Evolutionary conservation across 257 asterid species (phyloP).

Genomic region (Lantana camara): DNA sequence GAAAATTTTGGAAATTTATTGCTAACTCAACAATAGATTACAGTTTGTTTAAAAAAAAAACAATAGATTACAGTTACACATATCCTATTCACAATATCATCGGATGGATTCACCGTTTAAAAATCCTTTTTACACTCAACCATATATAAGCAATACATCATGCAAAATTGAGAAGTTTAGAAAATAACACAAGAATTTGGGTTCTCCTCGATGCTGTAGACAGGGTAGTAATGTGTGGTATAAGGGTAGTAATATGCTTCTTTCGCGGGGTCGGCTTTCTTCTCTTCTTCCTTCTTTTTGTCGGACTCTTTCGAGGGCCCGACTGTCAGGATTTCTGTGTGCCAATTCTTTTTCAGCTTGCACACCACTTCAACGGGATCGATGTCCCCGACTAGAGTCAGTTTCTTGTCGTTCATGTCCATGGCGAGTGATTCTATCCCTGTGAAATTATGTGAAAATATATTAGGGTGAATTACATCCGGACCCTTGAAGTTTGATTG

Average conservation of each 20-base stretch:
- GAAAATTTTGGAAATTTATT: neutral
- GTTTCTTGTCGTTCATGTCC: conserved; percentile 51
- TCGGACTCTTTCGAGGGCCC: conserved; percentile 56
- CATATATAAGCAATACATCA: neutral
- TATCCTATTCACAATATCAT: neutral
- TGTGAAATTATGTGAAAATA: too few species aligned
- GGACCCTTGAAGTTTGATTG: too few species aligned
- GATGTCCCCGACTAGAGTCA: conserved; percentile 50
- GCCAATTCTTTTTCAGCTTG: conserved; percentile 44
- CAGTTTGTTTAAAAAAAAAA: too few species aligned
- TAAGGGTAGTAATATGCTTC: too few species aligned
- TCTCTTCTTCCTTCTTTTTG: conserved; percentile 31
- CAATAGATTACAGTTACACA: too few species aligned
- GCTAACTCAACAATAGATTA: neutral
- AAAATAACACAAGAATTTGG: conserved; percentile 50
- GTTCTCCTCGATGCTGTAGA: conserved; percentile 42
- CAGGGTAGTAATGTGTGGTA: conserved; percentile 26
- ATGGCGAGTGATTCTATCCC: conserved; percentile 52
- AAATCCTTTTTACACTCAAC: neutral
- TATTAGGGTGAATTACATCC: neutral
- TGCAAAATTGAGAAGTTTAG: conserved; percentile 4
- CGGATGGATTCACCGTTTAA: neutral
- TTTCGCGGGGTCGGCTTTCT: too few species aligned
- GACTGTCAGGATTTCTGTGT: conserved; percentile 34
- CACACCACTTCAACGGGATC: conserved; percentile 48